Conservation (phyloP, 768 basidiomycete genomes). For the Trametes cingulata region DNA sequence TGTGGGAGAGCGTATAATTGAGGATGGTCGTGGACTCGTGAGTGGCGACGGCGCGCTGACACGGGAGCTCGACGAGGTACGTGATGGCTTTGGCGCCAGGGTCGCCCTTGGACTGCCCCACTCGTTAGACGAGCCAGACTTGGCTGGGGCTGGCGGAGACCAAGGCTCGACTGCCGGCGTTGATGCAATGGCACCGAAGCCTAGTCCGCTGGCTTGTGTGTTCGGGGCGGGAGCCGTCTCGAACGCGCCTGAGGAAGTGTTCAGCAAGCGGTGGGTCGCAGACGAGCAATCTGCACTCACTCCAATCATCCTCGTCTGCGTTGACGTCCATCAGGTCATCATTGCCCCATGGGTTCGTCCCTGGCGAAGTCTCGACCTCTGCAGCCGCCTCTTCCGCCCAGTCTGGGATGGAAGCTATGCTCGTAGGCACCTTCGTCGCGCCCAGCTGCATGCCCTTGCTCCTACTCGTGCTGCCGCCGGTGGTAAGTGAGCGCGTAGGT, state of each 20-base stretch:
- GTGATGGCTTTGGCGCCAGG: conserved; percentile 10
- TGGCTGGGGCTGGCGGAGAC: not conserved
- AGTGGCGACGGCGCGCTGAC: not conserved
- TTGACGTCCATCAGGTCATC: conserved; percentile 91
- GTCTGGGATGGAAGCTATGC: conserved; percentile 48
- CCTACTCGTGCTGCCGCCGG: conserved; percentile 34
- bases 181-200: conserved; percentile 23
- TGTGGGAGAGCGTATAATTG: conserved; percentile 18
- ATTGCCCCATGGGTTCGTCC: conserved; percentile 60
- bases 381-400: conserved; percentile 58
- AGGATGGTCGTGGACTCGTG: conserved; percentile 4
- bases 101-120: conserved; percentile 1
- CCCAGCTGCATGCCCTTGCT: conserved; percentile 73
- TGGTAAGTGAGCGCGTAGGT: conserved; percentile 12
- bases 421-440: conserved; percentile 46
- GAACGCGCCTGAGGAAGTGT: conserved; percentile 29
- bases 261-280: not conserved
- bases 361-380: conserved; percentile 35
- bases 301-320: conserved; percentile 94
- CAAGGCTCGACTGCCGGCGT: conserved; percentile 19
- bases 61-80: not conserved
- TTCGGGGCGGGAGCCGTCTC: conserved; percentile 33
- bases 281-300: conserved; percentile 47
- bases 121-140: not conserved
- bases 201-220: conserved; percentile 24